These are phyloP conservation scores for Coleophoma cylindrospora DNA, from an alignment of 2,329 filamentous ascomycete genomes.

Conservation along the genomic window DNA sequence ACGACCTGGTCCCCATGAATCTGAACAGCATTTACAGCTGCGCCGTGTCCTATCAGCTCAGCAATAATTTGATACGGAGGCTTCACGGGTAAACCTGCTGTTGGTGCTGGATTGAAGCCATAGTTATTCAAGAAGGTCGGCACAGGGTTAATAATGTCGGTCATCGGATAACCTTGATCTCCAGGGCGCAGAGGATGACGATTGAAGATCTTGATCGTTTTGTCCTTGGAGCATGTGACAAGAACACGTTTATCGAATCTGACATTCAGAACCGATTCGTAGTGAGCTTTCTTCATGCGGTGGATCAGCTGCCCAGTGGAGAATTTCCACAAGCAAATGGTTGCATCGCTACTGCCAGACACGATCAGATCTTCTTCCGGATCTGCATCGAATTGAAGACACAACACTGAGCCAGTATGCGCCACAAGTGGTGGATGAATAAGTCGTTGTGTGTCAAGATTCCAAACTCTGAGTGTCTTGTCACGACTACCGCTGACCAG, in stretches of 20 bases:
- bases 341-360: constrained; percentile 88
- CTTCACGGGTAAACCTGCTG: constrained; percentile 44
- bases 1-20: constrained; percentile 82
- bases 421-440: constrained; percentile 67
- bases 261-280: constrained; percentile 89
- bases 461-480: constrained; percentile 83
- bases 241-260: constrained; percentile 87
- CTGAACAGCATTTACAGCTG: constrained; percentile 94
- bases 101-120: constrained; percentile 40
- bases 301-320: constrained; percentile 83
- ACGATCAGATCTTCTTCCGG: constrained; percentile 89
- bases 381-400: constrained; percentile 88
- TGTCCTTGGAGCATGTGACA: constrained; percentile 96
- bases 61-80: constrained; percentile 74
- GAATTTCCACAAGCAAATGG: constrained; percentile 88
- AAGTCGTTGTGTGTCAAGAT: constrained; percentile 76
- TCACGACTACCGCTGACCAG: constrained; percentile 93
- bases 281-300: constrained; percentile 70
- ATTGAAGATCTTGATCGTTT: constrained; percentile 95
- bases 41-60: constrained; percentile 75
- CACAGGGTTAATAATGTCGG: constrained; percentile 43
- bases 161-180: constrained; percentile 47
- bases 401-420: constrained; percentile 84
- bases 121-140: constrained; percentile 47
- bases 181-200: constrained; percentile 60